These are phyloP conservation scores for Capsella rubella DNA, from an alignment of 441 rosid species.

Conservation along the genomic window DNA sequence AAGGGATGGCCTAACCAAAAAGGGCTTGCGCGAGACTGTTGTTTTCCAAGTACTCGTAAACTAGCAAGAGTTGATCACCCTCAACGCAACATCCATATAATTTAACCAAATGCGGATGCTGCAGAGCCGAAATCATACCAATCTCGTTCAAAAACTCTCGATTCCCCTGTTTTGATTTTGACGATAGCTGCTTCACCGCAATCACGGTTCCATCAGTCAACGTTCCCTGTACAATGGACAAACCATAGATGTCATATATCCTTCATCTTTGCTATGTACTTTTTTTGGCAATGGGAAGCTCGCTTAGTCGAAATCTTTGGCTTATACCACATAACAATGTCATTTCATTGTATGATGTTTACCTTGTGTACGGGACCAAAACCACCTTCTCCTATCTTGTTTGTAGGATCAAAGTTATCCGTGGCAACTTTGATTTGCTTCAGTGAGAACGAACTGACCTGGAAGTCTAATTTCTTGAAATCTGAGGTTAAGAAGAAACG, in stretches of 20 bases:
- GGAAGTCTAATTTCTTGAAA: conserved; percentile 57
- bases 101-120: conserved; percentile 80
- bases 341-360: conserved; percentile 9
- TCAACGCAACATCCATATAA: conserved; percentile 80
- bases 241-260: conserved; percentile 52
- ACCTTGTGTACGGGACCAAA: conserved; percentile 91
- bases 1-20: conserved; percentile 55
- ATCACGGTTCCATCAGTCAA: conserved; percentile 67
- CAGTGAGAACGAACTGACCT: conserved; percentile 65
- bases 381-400: conserved; percentile 94
- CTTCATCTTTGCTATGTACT: no score
- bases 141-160: conserved; percentile 79
- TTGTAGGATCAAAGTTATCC: conserved; percentile 60
- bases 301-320: no score
- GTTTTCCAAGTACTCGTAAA: conserved; percentile 82
- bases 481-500: conserved; percentile 43
- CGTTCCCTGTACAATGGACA: conserved; percentile 69
- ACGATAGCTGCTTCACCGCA: conserved; percentile 77
- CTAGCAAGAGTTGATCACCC: conserved; percentile 75
- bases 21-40: conserved; percentile 81
- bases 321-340: neutral
- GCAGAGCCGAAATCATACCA: conserved; percentile 80
- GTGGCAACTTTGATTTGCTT: conserved; percentile 82
- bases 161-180: conserved; percentile 81
- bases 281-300: no score